Evolutionary conservation across 2,329 filamentous ascomycete species (phyloP), one percentile per base, ranked within the genome.

Genomic region (Clonostachys solani): DNA sequence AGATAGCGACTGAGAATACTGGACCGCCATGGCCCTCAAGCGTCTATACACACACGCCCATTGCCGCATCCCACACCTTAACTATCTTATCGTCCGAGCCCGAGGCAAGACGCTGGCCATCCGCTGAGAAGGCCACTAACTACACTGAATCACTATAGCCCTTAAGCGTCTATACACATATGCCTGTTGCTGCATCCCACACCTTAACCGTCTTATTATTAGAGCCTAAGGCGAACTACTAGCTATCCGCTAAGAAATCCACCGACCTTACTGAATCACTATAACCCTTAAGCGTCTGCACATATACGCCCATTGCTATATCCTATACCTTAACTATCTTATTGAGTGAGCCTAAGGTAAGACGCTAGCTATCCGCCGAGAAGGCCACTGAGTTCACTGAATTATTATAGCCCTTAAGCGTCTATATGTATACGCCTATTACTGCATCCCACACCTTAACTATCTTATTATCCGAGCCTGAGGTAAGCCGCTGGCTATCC

Each of bases 101-200:
- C 17, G 47, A 49, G 34, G 44, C 45, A 4, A 50, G 45, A 13
- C 34, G 41, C 45, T 45, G 23, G 13, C 37, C 35, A 37, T 44
- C 42, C 6, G 23, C 16, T 41, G 40, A 45, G 46, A 48, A 48
- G 9, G 33, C 43, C 12, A 48, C 46, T 43, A 43, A 48, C 18
- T 15, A 41, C 16, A 47, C 44, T 23, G 4, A 12, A 5, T 13
- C 17, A 7, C 19, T 34, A 45, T 46, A 42, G 38, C 46, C 47
- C 29, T 49, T 15, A 6, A 54, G 18, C 23, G 43, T 52, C 45
- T 46, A 43, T 15, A 47, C 15, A 36, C 46, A 52, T 16, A 42
- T 12, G 17, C 36, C 44, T 12, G 44, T 46, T 18, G 36, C 17
- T 42, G 36, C 12, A n/a, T 47, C 48, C 48, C 48, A 49, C 10